Percentiles rank a stretch among this genome's conserved stretches.
phyloP scores from a whole-genome alignment of 1,139 yeast species.

The Diutina catenulata region DNA sequence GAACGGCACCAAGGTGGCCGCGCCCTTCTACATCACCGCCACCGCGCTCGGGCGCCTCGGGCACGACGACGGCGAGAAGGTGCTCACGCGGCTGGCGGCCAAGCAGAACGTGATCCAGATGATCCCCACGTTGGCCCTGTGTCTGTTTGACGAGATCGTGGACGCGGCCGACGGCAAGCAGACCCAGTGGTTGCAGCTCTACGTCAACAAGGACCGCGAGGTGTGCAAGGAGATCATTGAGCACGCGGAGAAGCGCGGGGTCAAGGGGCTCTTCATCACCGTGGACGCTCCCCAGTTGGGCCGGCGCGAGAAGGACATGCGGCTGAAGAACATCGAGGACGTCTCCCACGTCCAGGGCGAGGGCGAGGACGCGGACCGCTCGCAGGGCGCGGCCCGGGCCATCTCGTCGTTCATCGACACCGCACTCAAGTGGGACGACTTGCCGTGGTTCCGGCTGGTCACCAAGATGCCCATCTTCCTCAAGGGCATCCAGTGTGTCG shows the following conservation, averaged over 20 bases:
- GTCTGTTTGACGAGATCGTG: conserved; percentile 43
- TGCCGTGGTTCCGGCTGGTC: conserved; percentile 11
- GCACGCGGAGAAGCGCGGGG: conserved; percentile 66
- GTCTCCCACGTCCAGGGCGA: conserved; percentile 46
- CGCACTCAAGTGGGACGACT: conserved; percentile 37
- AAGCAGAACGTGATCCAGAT: conserved; percentile 37
- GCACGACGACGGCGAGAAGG: conserved; percentile 43
- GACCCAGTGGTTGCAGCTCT: conserved; percentile 31
- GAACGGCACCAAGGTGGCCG: conserved; percentile 10
- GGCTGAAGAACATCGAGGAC: conserved; percentile 28
- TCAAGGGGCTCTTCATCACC: conserved; percentile 72
- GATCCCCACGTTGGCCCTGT: conserved; percentile 46
- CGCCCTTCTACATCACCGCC: conserved; percentile 48
- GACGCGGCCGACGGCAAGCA: conserved; percentile 28
- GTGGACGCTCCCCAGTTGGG: conserved; percentile 95
- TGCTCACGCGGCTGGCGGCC: conserved; percentile 38
- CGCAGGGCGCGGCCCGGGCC: conserved; percentile 84
- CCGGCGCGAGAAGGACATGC: conserved; percentile 67
- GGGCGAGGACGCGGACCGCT: conserved; percentile 42
- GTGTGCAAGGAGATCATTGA: conserved; percentile 48
- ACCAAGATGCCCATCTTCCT: conserved; percentile 5
- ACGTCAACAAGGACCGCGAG: conserved; percentile 36
- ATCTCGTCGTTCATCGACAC: conserved; percentile 74
- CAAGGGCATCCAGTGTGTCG: conserved; percentile 6
- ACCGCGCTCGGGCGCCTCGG: conserved; percentile 48